These are phyloP conservation scores for Solanum etuberosum DNA, from an alignment of 257 asterid species.

Conservation along the genomic window DNA sequence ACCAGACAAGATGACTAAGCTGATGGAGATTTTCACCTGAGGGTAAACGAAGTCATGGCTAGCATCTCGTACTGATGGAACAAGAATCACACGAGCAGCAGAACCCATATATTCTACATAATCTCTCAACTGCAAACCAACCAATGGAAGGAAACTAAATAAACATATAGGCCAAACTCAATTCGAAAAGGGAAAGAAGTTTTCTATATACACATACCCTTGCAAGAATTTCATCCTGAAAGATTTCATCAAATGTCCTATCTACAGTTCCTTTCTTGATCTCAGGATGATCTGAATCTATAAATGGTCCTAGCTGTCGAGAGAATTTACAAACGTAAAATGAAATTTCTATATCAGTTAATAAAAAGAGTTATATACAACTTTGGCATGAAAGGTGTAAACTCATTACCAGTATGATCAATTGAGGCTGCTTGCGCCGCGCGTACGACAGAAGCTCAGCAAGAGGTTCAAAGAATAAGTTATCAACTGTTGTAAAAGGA, in stretches of 20 bases:
- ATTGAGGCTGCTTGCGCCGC: constrained; percentile 82
- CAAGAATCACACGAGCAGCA: constrained; percentile 61
- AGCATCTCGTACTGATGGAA: constrained; percentile 91
- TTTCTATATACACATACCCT: constrained; percentile 35
- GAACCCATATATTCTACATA: constrained; percentile 92
- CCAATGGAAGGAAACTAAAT: background rate
- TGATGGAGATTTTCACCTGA: constrained; percentile 39
- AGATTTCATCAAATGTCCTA: constrained; percentile 67
- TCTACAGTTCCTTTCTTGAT: constrained; percentile 52
- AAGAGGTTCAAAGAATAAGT: constrained; percentile 82
- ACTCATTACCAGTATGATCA: constrained; percentile 65
- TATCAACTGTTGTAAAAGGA: constrained; percentile 82
- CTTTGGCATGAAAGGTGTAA: background rate
- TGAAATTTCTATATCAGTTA: background rate
- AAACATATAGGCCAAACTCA: constrained; percentile 1
- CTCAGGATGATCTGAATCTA: constrained; percentile 91
- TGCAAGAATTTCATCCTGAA: constrained; percentile 64
- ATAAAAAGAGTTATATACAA: background rate
- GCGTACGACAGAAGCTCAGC: constrained; percentile 82
- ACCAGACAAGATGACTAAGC: background rate
- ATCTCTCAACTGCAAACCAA: constrained; percentile 68
- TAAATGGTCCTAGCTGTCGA: constrained; percentile 78
- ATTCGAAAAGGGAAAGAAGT: background rate
- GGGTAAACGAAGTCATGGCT: constrained; percentile 93
- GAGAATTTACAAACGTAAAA: constrained; percentile 21